Percentiles rank a stretch among this genome's conserved stretches.
phyloP scores from a whole-genome alignment of 2,329 filamentous ascomycete species.

The Mycogone perniciosa region DNA sequence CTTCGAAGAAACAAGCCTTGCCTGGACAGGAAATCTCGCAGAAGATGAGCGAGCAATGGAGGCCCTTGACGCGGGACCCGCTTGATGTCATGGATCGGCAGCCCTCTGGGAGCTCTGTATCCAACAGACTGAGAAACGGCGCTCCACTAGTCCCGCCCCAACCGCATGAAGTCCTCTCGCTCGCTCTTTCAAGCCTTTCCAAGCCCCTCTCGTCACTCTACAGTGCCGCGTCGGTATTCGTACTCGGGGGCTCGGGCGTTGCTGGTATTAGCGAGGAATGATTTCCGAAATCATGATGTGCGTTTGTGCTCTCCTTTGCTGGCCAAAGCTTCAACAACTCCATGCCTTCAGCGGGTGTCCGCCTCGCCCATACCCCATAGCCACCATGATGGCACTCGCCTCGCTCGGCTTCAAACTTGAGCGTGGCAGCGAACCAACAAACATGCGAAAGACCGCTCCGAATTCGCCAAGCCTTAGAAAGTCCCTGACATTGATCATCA shows the following conservation, averaged over 20 bases:
- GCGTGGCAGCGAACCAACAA: no score
- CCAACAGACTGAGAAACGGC: slow-evolving; percentile 2
- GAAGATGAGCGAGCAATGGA: slow-evolving; percentile 12
- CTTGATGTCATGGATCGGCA: slow-evolving; percentile 31
- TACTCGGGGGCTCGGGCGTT: not conserved
- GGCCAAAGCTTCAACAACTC: slow-evolving; percentile 6
- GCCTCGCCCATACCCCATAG: not conserved
- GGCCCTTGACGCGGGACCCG: slow-evolving; percentile 15
- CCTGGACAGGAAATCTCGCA: slow-evolving; percentile 16
- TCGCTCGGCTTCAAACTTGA: no score
- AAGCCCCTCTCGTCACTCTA: slow-evolving; percentile 3
- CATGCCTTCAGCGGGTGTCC: not conserved
- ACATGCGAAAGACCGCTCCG: no score
- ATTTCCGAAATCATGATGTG: slow-evolving; percentile 7
- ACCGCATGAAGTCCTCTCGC: slow-evolving; percentile 4
- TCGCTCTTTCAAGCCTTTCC: slow-evolving; percentile 5
- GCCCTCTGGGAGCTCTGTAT: slow-evolving; percentile 3
- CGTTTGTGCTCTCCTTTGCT: not conserved
- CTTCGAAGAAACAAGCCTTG: slow-evolving; percentile 8
- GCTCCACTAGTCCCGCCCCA: slow-evolving; percentile 12
- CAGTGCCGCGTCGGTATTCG: not conserved
- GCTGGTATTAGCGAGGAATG: slow-evolving; percentile 3
- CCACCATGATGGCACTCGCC: not conserved
- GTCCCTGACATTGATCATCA: no score
- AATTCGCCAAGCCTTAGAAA: no score